phyloP scores from a whole-genome alignment of 768 basidiomycete species.

The Leccinellum rugosiceps region DNA sequence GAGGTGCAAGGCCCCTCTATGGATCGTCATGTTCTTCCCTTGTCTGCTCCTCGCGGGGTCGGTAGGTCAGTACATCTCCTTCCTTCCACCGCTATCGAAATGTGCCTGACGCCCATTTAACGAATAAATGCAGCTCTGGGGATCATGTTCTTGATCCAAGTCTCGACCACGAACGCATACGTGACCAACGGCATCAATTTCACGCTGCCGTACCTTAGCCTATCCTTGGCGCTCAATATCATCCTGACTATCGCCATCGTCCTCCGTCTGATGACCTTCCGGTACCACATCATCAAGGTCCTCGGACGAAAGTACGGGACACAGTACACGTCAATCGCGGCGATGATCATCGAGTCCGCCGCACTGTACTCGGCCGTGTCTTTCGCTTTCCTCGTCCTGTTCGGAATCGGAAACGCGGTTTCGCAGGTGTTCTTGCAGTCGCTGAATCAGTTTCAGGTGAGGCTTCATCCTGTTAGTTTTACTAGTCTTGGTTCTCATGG shows the following conservation, averaged over 20 bases:
- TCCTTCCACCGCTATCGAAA: not conserved
- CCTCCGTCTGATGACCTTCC: constrained; percentile 23
- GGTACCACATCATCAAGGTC: constrained; percentile 1
- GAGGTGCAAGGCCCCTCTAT: not conserved
- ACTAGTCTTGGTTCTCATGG: not conserved
- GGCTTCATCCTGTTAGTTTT: not conserved
- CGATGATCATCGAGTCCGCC: constrained; percentile 37
- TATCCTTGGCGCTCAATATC: constrained; percentile 33
- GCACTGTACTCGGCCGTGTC: constrained; percentile 19
- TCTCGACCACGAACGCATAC: not conserved
- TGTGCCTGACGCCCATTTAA: not conserved
- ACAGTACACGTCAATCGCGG: constrained; percentile 31
- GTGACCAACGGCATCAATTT: not conserved
- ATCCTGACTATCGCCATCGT: constrained; percentile 25
- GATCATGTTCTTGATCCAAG: not conserved
- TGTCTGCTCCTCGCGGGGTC: not conserved
- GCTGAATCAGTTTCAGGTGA: not conserved
- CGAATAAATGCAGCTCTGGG: not conserved
- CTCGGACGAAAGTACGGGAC: constrained; percentile 24
- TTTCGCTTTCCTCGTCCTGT: not conserved
- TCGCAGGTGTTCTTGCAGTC: not conserved
- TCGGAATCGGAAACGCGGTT: not conserved
- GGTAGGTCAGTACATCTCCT: not conserved
- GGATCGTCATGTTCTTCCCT: not conserved
- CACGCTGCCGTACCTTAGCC: constrained; percentile 21